These are phyloP conservation scores for Daldinia caldariorum DNA, from an alignment of 495 filamentous ascomycete species.

Conservation along the genomic window DNA sequence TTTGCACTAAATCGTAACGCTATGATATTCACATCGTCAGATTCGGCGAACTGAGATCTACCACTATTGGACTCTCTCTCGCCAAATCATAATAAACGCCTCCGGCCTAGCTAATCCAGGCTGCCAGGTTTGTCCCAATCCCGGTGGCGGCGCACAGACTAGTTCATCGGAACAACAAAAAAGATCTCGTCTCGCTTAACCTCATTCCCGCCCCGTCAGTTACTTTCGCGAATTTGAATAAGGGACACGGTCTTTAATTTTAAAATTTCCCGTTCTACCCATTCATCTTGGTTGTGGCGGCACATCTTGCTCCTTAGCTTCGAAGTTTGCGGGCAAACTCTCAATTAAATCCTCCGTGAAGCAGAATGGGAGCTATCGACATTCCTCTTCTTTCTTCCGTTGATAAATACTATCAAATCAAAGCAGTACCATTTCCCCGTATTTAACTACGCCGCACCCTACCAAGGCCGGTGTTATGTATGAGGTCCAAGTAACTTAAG, in stretches of 20 bases:
- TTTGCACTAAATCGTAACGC: conserved; percentile 3
- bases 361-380: neutral
- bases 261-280: conserved; percentile 14
- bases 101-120: conserved; percentile 19
- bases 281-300: conserved; percentile 29
- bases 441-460: conserved; percentile 1
- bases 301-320: conserved; percentile 16
- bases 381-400: neutral
- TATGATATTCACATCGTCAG: neutral
- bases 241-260: conserved; percentile 20
- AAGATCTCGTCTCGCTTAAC: conserved; percentile 38
- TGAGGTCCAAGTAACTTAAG: conserved; percentile 19
- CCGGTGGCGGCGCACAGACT: conserved; percentile 41
- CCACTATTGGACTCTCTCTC: neutral
- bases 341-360: conserved; percentile 2
- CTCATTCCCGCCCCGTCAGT: conserved; percentile 17
- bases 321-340: conserved; percentile 15
- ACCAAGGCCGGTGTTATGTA: neutral
- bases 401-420: neutral
- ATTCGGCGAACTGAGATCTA: conserved; percentile 1
- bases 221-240: conserved; percentile 20
- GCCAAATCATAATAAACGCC: conserved; percentile 2
- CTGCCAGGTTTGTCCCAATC: neutral
- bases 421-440: neutral
- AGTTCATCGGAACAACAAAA: conserved; percentile 35